Evolutionary conservation across 192 early-diverging fungal species (phyloP), one percentile per base, ranked within the genome.

Genomic region (Gryganskiella cystojenkinii): DNA sequence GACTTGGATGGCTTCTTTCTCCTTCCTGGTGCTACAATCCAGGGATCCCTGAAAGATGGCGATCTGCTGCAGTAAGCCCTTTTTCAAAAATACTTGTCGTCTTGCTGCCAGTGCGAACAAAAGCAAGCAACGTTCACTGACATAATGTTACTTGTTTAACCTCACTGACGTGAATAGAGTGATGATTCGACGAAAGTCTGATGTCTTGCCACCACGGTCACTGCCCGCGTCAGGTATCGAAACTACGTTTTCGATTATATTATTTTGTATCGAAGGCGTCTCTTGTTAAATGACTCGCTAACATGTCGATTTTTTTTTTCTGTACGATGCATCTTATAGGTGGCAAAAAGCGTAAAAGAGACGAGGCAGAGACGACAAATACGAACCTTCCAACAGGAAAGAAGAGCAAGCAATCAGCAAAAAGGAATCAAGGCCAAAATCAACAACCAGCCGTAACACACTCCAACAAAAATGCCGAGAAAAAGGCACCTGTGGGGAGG

Each of bases 1-100:
- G 74, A 78, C 50, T 50, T 78, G 5, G 74, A 78, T 30, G 74
- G 74, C 11, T 78, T 78, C 56, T 69, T 68, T 22, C 67, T 78
- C 0, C n/a, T 78, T 4, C 74, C 74, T 1, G 54, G 46, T 0
- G 68, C 74, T 6, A 40, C 74, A 3, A 43, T 78, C 14, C 50
- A 61, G 34, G 74, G 74, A 15, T 59, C 67, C 0, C 25, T 78
- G 34, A 68, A 69, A 13, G 74, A 78, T 27, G 66, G 56, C n/a
- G 72, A 76, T 44, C 54, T 76, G 2, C 53, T 76, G 9, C 64
- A 67, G 72, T 76, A 76, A 47, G 72, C 40, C 3, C 17, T 8
- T 31, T 35, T 10, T 8, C 20, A 1, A 11, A n/a, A n/a, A n/a
- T n/a, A n/a, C n/a, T n/a, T n/a, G n/a, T n/a, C n/a, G n/a, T n/a